Evolutionary conservation across 208 protist genomes (phyloP), one percentile per base, ranked within the genome.

Genomic region (Lotmaria passim): DNA sequence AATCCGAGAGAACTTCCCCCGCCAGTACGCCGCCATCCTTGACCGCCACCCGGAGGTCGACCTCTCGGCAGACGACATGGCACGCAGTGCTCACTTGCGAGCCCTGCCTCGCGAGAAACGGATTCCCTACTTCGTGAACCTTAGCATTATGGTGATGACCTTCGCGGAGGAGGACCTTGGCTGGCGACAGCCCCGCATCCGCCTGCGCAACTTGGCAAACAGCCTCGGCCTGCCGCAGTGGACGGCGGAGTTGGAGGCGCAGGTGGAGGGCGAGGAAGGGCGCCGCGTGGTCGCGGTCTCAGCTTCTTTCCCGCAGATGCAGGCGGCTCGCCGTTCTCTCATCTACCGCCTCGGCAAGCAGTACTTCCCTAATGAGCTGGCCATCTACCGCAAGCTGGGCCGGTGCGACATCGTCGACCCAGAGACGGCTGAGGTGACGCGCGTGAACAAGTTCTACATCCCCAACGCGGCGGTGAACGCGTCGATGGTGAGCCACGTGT

Each of bases 101-200:
- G 87, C 85, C 23, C 75, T 96, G 34, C 91, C 91, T 30, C 91
- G 89, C 34, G 87, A 94, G 60, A 96, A 94, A 66, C 91, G 91
- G 39, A 83, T 96, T 58, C 69, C 79, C 36, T 88, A 93, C 78
- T 84, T 96, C 11, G 67, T 66, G 10, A 83, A 79, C 50, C 64
- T 96, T 33, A 85, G 90, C 34, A 61, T 77, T 3, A 80, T 94
- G 44, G 81, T 96, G 48, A 46, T 73, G 43, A 82, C 83, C 36
- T 91, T 96, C 73, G 89, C 76, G 21, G 85, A 93, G 72, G 89
- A 96, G 67, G 91, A 96, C 75, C 79, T 94, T 19, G 91, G 91
- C 12, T 96, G 91, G 91, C 71, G 82, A 31, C 85, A 94, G 65
- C 78, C 85, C 52, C 85, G 91, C 21, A 74, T 96, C 30, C 87